These are phyloP conservation scores for Colletotrichum viniferum DNA, from an alignment of 2,329 filamentous ascomycete species.

Conservation along the genomic window DNA sequence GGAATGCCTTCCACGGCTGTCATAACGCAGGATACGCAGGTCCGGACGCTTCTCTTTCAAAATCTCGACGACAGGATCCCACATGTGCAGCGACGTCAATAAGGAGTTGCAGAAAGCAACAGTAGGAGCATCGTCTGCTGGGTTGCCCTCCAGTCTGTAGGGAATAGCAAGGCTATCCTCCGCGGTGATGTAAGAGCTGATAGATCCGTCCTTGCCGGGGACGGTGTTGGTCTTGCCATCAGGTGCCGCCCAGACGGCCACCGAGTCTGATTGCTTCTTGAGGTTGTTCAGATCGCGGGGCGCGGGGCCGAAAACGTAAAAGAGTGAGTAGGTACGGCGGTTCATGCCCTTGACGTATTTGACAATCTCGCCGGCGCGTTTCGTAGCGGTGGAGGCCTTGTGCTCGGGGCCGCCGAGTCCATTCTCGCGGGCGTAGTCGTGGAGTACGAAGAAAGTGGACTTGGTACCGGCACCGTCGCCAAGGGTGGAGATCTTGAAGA, in stretches of 20 bases:
- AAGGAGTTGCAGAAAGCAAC: constrained; percentile 83
- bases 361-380: constrained; percentile 64
- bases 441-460: constrained; percentile 64
- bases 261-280: constrained; percentile 48
- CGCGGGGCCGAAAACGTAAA: constrained; percentile 80
- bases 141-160: constrained; percentile 77
- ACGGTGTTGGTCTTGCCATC: constrained; percentile 60
- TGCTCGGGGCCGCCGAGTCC: constrained; percentile 69
- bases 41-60: constrained; percentile 64
- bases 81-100: constrained; percentile 79
- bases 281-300: constrained; percentile 70
- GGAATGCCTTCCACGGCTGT: constrained; percentile 70
- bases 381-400: constrained; percentile 65
- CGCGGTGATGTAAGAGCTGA: constrained; percentile 72
- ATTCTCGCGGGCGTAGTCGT: constrained; percentile 74
- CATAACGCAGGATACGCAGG: constrained; percentile 78
- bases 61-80: constrained; percentile 74
- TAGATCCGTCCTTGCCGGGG: constrained; percentile 53
- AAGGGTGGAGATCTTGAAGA: constrained; percentile 70
- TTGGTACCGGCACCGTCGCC: constrained; percentile 52
- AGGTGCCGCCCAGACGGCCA: constrained; percentile 55
- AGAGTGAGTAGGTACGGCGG: constrained; percentile 70
- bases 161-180: constrained; percentile 71
- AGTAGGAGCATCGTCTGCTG: constrained; percentile 69
- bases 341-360: constrained; percentile 62